Conservation (phyloP, 495 filamentous ascomycete genomes). For the Aspergillus biplanus region DNA sequence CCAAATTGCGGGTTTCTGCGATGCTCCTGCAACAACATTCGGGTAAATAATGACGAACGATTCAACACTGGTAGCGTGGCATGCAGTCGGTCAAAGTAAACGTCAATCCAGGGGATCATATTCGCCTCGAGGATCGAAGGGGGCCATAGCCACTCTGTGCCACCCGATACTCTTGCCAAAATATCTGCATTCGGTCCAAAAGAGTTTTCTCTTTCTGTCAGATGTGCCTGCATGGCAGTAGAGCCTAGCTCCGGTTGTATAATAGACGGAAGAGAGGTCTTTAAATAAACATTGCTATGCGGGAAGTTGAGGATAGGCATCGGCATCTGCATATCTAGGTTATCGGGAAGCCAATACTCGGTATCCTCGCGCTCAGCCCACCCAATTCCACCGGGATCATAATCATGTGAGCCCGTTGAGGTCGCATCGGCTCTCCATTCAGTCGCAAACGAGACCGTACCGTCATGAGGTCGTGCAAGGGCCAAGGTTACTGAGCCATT, state of each 20-base stretch:
- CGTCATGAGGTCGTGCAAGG: slow-evolving; percentile 26
- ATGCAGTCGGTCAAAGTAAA: slow-evolving; percentile 83
- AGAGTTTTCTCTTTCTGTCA: slow-evolving; percentile 20
- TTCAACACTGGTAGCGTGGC: slow-evolving; percentile 78
- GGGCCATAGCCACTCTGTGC: slow-evolving; percentile 37
- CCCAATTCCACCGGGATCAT: slow-evolving; percentile 24
- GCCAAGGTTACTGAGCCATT: slow-evolving; percentile 31
- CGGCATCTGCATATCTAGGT: slow-evolving; percentile 37
- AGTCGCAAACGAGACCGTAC: slow-evolving; percentile 23
- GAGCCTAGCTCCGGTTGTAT: slow-evolving; percentile 35
- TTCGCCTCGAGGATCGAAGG: slow-evolving; percentile 43
- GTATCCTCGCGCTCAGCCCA: slow-evolving; percentile 41
- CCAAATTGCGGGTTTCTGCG: slow-evolving; percentile 70
- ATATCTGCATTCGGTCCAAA: slow-evolving; percentile 23
- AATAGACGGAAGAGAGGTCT: slow-evolving; percentile 44
- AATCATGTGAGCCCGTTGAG: slow-evolving; percentile 30
- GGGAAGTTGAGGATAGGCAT: slow-evolving; percentile 43
- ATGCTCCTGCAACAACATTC: slow-evolving; percentile 63
- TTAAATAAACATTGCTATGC: slow-evolving; percentile 45
- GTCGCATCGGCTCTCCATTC: slow-evolving; percentile 31
- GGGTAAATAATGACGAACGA: slow-evolving; percentile 63
- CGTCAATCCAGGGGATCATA: slow-evolving; percentile 68
- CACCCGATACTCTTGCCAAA: slow-evolving; percentile 26
- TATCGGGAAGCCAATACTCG: slow-evolving; percentile 50
- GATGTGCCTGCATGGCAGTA: slow-evolving; percentile 26